Conservation (phyloP, 805 yeast species). For the Saccharomycopsis fodiens region DNA sequence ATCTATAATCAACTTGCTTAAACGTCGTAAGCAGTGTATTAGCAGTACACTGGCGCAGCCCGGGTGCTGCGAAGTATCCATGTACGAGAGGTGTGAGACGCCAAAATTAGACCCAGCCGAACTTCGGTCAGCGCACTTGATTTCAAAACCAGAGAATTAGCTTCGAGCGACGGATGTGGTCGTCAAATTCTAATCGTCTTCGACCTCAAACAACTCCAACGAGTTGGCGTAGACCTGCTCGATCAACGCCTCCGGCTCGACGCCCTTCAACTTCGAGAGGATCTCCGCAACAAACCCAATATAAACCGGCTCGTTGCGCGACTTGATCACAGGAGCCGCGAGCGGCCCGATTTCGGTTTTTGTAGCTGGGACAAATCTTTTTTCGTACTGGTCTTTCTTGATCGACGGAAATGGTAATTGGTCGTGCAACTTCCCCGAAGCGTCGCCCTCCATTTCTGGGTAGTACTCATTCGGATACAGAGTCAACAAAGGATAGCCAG, state of each 20-base stretch:
- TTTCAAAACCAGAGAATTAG: too few species aligned
- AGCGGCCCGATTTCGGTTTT: slow-evolving; percentile 25
- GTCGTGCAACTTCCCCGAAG: slow-evolving; percentile 32
- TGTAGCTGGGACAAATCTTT: slow-evolving; percentile 23
- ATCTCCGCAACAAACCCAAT: slow-evolving; percentile 75
- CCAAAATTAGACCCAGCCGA: too few species aligned
- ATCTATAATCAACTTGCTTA: too few species aligned
- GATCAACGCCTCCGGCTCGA: slow-evolving; percentile 37
- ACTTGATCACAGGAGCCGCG: slow-evolving; percentile 49
- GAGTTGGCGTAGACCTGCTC: slow-evolving; percentile 47
- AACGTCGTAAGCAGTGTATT: too few species aligned
- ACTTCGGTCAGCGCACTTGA: too few species aligned
- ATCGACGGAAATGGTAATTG: slow-evolving; percentile 54
- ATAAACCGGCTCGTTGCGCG: slow-evolving; percentile 89
- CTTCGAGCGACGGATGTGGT: too few species aligned
- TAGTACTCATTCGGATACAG: slow-evolving; percentile 47
- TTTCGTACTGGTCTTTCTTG: slow-evolving; percentile 53
- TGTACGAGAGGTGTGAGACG: too few species aligned
- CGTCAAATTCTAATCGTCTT: too few species aligned
- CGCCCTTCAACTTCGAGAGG: slow-evolving; percentile 41
- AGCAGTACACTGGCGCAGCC: too few species aligned
- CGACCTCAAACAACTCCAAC: slow-evolving; percentile 35
- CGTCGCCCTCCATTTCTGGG: slow-evolving; percentile 29
- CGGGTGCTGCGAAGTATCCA: too few species aligned
- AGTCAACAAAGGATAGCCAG: slow-evolving; percentile 52